Evolutionary conservation across 139 green algal genomes (phyloP).

Genomic region (Chlorella ohadii): DNA sequence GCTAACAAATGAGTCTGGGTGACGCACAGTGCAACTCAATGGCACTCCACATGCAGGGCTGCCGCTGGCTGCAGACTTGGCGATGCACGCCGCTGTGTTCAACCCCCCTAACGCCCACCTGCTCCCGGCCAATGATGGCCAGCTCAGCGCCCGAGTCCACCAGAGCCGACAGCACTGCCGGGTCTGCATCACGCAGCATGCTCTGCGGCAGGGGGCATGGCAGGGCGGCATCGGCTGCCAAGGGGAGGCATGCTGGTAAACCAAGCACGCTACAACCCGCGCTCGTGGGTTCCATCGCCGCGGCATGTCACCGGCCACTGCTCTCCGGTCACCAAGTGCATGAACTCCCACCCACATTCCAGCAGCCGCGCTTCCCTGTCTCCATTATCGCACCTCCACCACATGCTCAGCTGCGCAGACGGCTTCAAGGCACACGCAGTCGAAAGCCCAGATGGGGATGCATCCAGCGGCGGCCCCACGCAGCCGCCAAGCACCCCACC

Average conservation of each 20-base stretch:
- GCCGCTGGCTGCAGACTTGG: too few species aligned
- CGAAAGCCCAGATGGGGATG: conserved; percentile 54
- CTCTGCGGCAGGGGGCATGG: not conserved
- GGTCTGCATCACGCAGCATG: conserved; percentile 52
- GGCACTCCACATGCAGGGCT: not conserved
- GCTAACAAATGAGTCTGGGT: too few species aligned
- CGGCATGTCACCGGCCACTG: too few species aligned
- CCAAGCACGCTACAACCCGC: too few species aligned
- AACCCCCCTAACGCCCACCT: too few species aligned
- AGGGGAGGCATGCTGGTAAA: too few species aligned
- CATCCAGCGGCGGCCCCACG: conserved; percentile 28
- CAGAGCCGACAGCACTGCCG: conserved; percentile 53
- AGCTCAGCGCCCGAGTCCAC: conserved; percentile 49
- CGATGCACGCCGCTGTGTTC: too few species aligned
- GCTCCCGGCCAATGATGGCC: conserved; percentile 72
- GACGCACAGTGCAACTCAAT: not conserved
- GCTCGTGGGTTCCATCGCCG: too few species aligned
- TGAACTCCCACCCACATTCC: too few species aligned
- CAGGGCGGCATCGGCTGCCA: too few species aligned
- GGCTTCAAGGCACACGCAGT: conserved; percentile 45
- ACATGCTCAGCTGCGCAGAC: conserved; percentile 38
- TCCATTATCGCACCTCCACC: conserved; percentile 20
- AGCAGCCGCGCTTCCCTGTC: too few species aligned
- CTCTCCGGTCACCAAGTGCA: too few species aligned
- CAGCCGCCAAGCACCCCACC: conserved; percentile 55